phyloP scores from a whole-genome alignment of 495 filamentous ascomycete species.

The Penicillium longicatenatum region DNA sequence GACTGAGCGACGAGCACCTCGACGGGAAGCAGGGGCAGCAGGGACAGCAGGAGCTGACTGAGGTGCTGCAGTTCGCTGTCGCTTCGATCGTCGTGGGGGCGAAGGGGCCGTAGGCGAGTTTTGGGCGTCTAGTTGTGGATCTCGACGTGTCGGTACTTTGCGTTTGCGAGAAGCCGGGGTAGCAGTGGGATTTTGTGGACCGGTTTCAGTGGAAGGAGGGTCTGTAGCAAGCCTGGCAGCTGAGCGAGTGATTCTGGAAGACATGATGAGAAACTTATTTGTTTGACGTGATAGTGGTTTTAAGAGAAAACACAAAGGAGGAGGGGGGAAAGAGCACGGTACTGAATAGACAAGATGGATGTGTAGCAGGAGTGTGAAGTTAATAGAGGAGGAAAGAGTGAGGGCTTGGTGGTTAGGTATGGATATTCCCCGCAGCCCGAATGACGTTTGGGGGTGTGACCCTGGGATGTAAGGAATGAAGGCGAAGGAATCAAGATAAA shows the following conservation, averaged over 20 bases:
- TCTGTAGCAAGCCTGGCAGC: constrained; percentile 76
- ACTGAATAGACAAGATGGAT: background rate
- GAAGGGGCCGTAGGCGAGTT: constrained; percentile 44
- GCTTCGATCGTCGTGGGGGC: constrained; percentile 46
- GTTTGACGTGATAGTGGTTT: constrained; percentile 13
- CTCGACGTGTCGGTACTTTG: constrained; percentile 51
- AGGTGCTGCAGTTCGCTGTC: constrained; percentile 42
- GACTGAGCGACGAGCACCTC: constrained; percentile 61
- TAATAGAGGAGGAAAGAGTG: background rate
- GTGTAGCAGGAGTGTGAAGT: background rate
- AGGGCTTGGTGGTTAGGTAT: background rate
- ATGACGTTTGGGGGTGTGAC: background rate
- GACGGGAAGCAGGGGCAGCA: constrained; percentile 51
- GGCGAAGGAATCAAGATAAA: background rate
- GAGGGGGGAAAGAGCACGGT: background rate
- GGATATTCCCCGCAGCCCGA: constrained; percentile 2
- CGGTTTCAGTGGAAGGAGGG: constrained; percentile 42
- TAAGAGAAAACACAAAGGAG: constrained; percentile 8
- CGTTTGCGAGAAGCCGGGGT: constrained; percentile 57
- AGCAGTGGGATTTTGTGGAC: constrained; percentile 40
- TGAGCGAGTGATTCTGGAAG: constrained; percentile 80
- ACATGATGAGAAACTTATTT: constrained; percentile 72
- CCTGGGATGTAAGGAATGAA: background rate
- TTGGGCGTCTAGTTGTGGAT: constrained; percentile 39
- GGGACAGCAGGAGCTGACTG: constrained; percentile 44